phyloP scores from a whole-genome alignment of 1,139 yeast species.

The Keqinozyma sinolaborantium region DNA sequence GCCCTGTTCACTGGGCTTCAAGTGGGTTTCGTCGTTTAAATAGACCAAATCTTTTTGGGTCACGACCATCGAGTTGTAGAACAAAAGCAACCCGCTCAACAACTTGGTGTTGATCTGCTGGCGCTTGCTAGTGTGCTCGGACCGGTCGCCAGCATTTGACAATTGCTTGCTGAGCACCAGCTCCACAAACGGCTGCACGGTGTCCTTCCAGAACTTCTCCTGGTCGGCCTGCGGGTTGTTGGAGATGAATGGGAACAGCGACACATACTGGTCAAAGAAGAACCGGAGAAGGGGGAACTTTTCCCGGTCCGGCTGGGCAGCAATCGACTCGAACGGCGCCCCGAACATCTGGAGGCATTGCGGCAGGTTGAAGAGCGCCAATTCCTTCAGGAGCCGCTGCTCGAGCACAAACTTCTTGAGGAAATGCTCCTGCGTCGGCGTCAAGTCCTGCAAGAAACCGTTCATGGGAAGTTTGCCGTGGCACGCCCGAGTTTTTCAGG shows the following conservation, averaged over 20 bases:
- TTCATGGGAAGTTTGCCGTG: constrained; percentile 1
- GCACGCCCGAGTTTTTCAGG: constrained; percentile 1
- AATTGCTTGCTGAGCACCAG: constrained; percentile 68
- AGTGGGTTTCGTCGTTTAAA: constrained; percentile 40
- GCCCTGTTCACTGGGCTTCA: constrained; percentile 52
- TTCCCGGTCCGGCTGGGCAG: constrained; percentile 5
- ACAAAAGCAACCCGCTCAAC: constrained; percentile 57
- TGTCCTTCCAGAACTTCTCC: constrained; percentile 67
- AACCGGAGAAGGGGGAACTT: constrained; percentile 66
- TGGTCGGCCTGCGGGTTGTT: constrained; percentile 43
- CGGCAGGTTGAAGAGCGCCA: constrained; percentile 53
- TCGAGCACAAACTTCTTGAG: constrained; percentile 75
- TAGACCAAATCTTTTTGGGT: constrained; percentile 57
- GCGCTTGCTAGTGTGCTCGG: constrained; percentile 72
- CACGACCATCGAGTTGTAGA: constrained; percentile 74
- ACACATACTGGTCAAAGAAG: constrained; percentile 58
- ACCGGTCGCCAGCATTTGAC: constrained; percentile 64
- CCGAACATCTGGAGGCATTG: constrained; percentile 67
- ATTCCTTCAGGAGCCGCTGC: constrained; percentile 58
- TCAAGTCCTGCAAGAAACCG: constrained; percentile 20
- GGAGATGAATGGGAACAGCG: constrained; percentile 72
- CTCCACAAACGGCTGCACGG: constrained; percentile 78
- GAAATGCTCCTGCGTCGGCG: constrained; percentile 76
- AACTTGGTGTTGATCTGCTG: constrained; percentile 58
- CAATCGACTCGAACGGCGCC: constrained; percentile 51